phyloP scores from a whole-genome alignment of 768 basidiomycete species.

The Boletus pseudo-olivaceus region DNA sequence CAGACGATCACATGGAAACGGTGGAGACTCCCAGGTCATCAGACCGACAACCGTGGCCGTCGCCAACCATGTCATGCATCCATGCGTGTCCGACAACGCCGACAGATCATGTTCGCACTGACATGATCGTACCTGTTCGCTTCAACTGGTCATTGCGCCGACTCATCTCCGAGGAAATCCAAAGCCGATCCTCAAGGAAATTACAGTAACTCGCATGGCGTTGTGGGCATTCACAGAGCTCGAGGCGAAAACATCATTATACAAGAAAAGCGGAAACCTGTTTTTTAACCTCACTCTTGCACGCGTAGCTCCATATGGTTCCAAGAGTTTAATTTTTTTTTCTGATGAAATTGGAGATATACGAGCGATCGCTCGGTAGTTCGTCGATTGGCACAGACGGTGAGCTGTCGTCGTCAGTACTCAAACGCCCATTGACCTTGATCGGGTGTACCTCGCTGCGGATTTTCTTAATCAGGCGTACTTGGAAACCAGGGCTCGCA shows the following conservation, averaged over 20 bases:
- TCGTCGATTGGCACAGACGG: neutral
- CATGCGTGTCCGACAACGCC: too few relatives aligned
- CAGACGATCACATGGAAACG: neutral
- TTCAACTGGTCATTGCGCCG: neutral
- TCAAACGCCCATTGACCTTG: neutral
- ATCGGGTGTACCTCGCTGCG: neutral
- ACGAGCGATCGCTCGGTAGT: neutral
- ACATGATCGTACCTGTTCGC: neutral
- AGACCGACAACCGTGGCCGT: too few relatives aligned
- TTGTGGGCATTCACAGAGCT: neutral
- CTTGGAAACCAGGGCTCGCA: slow-evolving; percentile 6
- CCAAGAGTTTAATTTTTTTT: neutral
- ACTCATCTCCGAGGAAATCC: neutral
- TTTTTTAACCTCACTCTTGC: neutral
- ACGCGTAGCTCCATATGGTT: too few relatives aligned
- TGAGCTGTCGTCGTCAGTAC: neutral
- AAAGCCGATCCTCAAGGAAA: neutral
- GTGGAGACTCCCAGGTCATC: too few relatives aligned
- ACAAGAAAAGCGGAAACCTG: neutral
- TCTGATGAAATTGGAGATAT: neutral
- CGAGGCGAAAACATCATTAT: neutral
- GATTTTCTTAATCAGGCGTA: neutral
- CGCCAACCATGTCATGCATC: too few relatives aligned
- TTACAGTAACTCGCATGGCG: neutral
- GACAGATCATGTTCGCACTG: neutral